Evolutionary conservation across 2,329 filamentous ascomycete species (phyloP).

Genomic region (Diaporthe ampelina): DNA sequence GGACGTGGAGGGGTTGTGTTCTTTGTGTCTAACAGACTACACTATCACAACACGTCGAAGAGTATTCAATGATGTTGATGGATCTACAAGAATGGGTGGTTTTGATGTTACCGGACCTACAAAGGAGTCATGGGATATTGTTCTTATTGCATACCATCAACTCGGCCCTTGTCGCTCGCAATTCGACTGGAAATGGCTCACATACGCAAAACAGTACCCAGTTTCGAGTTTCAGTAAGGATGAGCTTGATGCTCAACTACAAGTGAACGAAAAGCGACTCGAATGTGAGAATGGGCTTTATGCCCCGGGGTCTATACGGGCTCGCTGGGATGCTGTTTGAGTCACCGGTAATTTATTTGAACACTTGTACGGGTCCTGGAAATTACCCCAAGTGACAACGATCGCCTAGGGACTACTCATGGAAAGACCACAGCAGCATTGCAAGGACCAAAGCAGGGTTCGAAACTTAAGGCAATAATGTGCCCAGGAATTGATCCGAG

Average conservation of each 20-base stretch:
- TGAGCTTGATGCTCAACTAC: neutral
- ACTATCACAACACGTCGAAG: neutral
- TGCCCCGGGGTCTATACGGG: neutral
- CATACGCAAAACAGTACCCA: neutral
- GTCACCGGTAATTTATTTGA: neutral
- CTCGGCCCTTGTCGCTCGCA: constrained; percentile 15
- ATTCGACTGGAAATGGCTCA: constrained; percentile 21
- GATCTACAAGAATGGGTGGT: neutral
- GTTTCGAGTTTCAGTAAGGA: neutral
- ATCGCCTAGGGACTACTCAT: neutral
- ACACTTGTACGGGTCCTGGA: neutral
- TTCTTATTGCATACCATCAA: constrained; percentile 7
- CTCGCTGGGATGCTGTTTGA: neutral
- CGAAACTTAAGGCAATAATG: neutral
- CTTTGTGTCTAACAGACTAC: constrained; percentile 7
- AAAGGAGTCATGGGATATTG: neutral
- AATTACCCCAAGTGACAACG: neutral
- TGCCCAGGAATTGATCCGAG: neutral
- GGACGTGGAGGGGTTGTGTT: neutral
- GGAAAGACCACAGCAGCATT: neutral
- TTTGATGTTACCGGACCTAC: neutral
- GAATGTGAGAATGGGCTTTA: neutral
- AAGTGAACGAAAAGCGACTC: neutral
- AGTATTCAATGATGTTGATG: neutral
- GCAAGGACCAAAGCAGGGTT: neutral